Conservation (phyloP, 495 filamentous ascomycete genomes). For the Neurospora cerealis region DNA sequence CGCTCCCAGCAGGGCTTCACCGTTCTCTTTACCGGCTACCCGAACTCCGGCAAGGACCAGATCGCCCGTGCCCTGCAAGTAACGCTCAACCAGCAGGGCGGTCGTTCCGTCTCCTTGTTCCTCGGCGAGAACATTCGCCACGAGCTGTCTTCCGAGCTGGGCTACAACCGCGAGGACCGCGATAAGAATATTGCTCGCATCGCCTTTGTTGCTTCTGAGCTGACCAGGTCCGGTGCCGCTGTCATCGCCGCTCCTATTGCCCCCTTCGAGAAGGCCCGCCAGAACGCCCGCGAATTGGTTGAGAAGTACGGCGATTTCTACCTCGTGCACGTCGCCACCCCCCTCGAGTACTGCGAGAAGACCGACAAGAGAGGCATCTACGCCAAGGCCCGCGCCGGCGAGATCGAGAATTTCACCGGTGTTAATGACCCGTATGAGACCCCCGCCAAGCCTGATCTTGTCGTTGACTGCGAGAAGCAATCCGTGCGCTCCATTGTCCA, state of each 20-base stretch:
- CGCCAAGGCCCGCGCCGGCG: conserved; percentile 67
- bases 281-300: conserved; percentile 70
- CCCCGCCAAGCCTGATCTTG: conserved; percentile 71
- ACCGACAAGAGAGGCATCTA: conserved; percentile 94
- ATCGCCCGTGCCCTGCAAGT: conserved; percentile 93
- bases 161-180: conserved; percentile 88
- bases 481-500: conserved; percentile 88
- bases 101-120: conserved; percentile 84
- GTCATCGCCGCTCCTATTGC: conserved; percentile 98
- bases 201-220: conserved; percentile 88
- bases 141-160: conserved; percentile 89
- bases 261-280: conserved; percentile 70
- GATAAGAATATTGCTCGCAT: conserved; percentile 94
- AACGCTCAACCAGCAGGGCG: conserved; percentile 96
- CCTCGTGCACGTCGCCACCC: conserved; percentile 89
- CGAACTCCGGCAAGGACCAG: conserved; percentile 93
- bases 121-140: conserved; percentile 90
- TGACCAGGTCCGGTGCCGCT: conserved; percentile 84
- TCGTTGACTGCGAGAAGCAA: conserved; percentile 76
- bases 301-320: conserved; percentile 85
- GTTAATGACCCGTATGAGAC: conserved; percentile 96
- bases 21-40: conserved; percentile 93
- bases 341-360: conserved; percentile 84
- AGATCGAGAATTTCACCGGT: conserved; percentile 97
- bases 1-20: conserved; percentile 90